These are phyloP conservation scores for Trichophyton equinum DNA, from an alignment of 2,329 filamentous ascomycete genomes.

Conservation along the genomic window DNA sequence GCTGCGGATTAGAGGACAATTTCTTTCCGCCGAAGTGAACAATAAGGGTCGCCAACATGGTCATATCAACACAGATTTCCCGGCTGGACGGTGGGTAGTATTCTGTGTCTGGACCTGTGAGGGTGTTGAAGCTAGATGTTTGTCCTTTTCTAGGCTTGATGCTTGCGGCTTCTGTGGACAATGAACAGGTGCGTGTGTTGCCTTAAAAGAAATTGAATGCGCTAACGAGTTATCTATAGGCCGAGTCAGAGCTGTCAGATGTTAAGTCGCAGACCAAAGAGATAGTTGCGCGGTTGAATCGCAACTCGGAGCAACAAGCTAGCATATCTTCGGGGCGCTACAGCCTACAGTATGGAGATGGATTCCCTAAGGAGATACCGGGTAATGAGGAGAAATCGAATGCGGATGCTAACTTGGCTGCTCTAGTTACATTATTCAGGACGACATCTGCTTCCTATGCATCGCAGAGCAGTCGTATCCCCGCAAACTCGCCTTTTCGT, in stretches of 20 bases:
- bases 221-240: constrained; percentile 26
- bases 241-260: constrained; percentile 65
- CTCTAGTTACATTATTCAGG: constrained; percentile 66
- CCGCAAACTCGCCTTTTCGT: constrained; percentile 95
- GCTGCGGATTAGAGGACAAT: background rate
- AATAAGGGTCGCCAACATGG: constrained; percentile 43
- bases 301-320: constrained; percentile 80
- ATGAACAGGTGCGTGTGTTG: constrained; percentile 51
- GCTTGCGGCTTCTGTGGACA: constrained; percentile 88
- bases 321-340: constrained; percentile 77
- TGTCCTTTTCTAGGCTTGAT: constrained; percentile 57
- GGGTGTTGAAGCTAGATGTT: background rate
- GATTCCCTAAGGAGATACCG: background rate
- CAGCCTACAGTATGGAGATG: constrained; percentile 62
- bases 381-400: background rate
- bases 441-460: constrained; percentile 78
- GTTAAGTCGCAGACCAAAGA: constrained; percentile 86
- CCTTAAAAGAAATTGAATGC: background rate
- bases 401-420: constrained; percentile 1
- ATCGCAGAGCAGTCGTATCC: constrained; percentile 91
- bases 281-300: constrained; percentile 74
- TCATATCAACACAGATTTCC: constrained; percentile 85
- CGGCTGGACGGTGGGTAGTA: constrained; percentile 64
- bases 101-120: background rate
- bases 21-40: background rate